These are phyloP conservation scores for Neophaeococcomyces aloes DNA, from an alignment of 2,329 filamentous ascomycete genomes.

Conservation along the genomic window DNA sequence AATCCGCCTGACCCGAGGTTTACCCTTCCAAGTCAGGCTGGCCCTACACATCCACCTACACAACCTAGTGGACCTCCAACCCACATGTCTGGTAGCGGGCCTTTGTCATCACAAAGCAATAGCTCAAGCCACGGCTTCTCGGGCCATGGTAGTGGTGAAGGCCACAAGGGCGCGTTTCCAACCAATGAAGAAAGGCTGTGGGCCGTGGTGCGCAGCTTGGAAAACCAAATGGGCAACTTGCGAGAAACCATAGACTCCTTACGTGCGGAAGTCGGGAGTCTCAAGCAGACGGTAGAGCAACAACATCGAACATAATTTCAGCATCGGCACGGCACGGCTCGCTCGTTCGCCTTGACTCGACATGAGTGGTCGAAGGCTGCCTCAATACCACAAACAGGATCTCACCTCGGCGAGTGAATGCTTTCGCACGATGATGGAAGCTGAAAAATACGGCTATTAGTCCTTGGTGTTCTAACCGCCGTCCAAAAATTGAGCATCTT, in stretches of 20 bases:
- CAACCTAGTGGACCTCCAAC: constrained; percentile 26
- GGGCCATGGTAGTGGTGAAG: constrained; percentile 24
- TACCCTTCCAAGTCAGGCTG: constrained; percentile 30
- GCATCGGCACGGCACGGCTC: no score
- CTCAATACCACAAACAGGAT: no score
- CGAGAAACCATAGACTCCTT: constrained; percentile 30
- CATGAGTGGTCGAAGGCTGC: no score
- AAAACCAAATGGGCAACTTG: constrained; percentile 31
- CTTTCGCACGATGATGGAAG: no score
- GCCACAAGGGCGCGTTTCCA: constrained; percentile 17
- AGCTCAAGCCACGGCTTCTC: constrained; percentile 26
- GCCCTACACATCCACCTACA: constrained; percentile 26
- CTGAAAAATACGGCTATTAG: no score
- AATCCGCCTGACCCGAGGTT: constrained; percentile 34
- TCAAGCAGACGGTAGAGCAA: constrained; percentile 4
- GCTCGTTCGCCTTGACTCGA: no score
- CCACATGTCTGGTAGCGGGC: constrained; percentile 24
- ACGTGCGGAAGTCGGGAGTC: constrained; percentile 2
- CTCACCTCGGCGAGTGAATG: no score
- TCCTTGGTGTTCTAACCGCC: no score
- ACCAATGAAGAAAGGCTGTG: constrained; percentile 32
- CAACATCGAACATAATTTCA: not conserved
- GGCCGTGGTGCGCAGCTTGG: constrained; percentile 34
- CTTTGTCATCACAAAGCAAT: constrained; percentile 22
- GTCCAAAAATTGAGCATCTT: no score